Evolutionary conservation across 2,329 filamentous ascomycete species (phyloP).

Genomic region (Colletotrichum trifolii): DNA sequence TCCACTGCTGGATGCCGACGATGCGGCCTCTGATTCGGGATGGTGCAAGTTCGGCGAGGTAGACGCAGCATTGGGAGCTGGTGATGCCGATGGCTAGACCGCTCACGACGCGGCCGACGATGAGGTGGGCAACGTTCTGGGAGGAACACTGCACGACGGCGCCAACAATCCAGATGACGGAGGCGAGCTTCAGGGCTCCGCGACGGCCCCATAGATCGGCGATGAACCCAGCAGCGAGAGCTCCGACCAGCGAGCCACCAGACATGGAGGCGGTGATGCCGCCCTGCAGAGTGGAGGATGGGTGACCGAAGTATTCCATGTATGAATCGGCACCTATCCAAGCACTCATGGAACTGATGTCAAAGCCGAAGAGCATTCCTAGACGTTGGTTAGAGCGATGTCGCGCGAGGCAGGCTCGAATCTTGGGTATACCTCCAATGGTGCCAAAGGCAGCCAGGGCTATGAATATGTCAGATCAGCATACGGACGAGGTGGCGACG

Average conservation of each 20-base stretch:
- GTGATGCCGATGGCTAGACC: constrained; percentile 75
- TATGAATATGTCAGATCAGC: constrained; percentile 25
- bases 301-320: constrained; percentile 62
- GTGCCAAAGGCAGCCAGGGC: constrained; percentile 52
- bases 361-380: constrained; percentile 62
- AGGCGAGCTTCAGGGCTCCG: constrained; percentile 57
- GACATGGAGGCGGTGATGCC: constrained; percentile 64
- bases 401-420: no score
- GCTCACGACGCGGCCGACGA: constrained; percentile 69
- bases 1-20: constrained; percentile 79
- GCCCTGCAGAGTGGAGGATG: constrained; percentile 58
- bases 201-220: constrained; percentile 61
- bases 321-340: constrained; percentile 65
- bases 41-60: constrained; percentile 74
- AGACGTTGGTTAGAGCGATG: no score
- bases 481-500: neutral
- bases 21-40: constrained; percentile 69
- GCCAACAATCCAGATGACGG: constrained; percentile 64
- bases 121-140: constrained; percentile 66
- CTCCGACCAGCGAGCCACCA: constrained; percentile 62
- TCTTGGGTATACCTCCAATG: constrained; percentile 46
- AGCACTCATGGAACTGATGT: constrained; percentile 68
- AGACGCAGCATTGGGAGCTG: constrained; percentile 75
- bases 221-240: constrained; percentile 58
- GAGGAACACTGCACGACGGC: constrained; percentile 69